phyloP scores from a whole-genome alignment of 129 eudicot genomes.

The Solidago caesia region DNA sequence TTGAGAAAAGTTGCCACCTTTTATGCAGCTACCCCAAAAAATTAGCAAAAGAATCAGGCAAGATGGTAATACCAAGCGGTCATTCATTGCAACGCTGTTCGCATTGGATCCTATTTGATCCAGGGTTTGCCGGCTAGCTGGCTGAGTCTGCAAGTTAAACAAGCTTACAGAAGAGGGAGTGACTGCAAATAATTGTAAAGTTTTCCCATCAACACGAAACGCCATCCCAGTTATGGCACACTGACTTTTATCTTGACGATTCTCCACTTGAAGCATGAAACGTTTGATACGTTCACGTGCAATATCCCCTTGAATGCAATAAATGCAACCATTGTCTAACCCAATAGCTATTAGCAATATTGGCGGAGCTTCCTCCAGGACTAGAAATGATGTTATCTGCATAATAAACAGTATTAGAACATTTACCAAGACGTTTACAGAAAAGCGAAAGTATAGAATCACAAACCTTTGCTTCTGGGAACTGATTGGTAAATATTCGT shows the following conservation, averaged over 20 bases:
- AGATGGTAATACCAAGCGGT: slow-evolving; percentile 70
- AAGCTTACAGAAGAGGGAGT: slow-evolving; percentile 90
- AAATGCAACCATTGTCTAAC: slow-evolving; percentile 83
- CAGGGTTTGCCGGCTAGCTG: slow-evolving; percentile 73
- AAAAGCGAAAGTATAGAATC: background rate
- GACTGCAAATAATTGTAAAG: slow-evolving; percentile 81
- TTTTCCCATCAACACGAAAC: slow-evolving; percentile 80
- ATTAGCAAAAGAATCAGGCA: background rate
- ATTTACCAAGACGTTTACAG: background rate
- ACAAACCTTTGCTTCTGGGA: slow-evolving; percentile 85
- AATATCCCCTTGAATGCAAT: slow-evolving; percentile 96
- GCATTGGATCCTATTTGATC: slow-evolving; percentile 76
- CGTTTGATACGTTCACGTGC: slow-evolving; percentile 94
- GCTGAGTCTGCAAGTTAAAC: slow-evolving; percentile 78
- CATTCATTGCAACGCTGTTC: slow-evolving; percentile 85
- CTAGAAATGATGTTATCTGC: slow-evolving; percentile 88
- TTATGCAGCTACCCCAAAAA: background rate
- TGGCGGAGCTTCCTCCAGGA: slow-evolving; percentile 97
- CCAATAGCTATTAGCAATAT: slow-evolving; percentile 88
- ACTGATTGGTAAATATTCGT: slow-evolving; percentile 87
- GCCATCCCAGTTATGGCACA: slow-evolving; percentile 81
- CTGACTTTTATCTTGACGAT: slow-evolving; percentile 48
- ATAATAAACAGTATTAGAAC: slow-evolving; percentile 19
- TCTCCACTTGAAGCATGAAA: slow-evolving; percentile 79
- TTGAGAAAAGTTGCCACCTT: background rate